Evolutionary conservation across 179 eudicot genomes (phyloP), one percentile per base, ranked within the genome.

Genomic region (Patellifolia procumbens): DNA sequence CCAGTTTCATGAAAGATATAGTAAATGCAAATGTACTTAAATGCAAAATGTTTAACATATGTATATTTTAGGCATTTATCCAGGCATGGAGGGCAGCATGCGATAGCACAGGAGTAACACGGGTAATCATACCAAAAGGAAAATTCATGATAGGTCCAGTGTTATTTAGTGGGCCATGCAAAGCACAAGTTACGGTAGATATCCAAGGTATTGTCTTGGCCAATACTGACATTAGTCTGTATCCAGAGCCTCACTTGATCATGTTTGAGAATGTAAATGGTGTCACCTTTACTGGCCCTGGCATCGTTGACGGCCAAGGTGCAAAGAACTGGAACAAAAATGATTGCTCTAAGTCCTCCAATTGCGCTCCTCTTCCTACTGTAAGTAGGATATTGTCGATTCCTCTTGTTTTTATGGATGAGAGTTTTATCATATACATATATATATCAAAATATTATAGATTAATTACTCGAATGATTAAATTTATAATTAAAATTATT

Each of bases 11-110:
- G n/a, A n/a, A n/a, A n/a, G n/a, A n/a, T n/a, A n/a, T n/a, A n/a
- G n/a, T n/a, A n/a, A n/a, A n/a, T n/a, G n/a, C n/a, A n/a, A n/a
- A n/a, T n/a, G n/a, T n/a, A n/a, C n/a, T n/a, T n/a, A n/a, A n/a
- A n/a, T n/a, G n/a, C n/a, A n/a, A n/a, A n/a, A n/a, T n/a, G n/a
- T 39, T 39, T 39, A 5, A 39, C 6, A 5, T 39, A 39, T n/a
- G 5, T 70, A 43, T 39, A 51, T 26, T 68, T 72, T 74, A 91
- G 92, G 87, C 85, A 29, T 82, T 91, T 45, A 83, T 84, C 13
- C 74, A 51, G 31, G 86, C 93, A 22, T 91, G 92, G 92, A 83
- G 55, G 28, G 79, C 73, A 55, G 96, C 92, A 39, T 91, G 96
- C 73, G 55, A 81, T 0, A 15, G 76, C 13, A 6, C 20, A 0